Conservation (phyloP, 140 eudicot species). For the Flaveria floridana region DNA sequence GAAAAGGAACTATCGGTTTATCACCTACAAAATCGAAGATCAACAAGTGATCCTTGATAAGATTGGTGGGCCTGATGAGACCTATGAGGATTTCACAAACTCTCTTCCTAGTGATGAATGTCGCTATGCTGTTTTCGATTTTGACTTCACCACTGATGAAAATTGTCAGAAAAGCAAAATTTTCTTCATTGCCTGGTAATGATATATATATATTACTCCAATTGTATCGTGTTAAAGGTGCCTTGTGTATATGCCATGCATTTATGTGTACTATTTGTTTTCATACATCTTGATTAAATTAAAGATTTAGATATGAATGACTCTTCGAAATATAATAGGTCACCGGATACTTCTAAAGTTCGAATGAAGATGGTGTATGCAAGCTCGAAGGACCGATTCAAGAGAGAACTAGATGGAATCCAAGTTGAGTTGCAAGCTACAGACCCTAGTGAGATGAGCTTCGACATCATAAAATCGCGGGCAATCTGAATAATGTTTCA, state of each 20-base stretch:
- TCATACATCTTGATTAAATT: background rate
- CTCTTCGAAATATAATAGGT: slow-evolving; percentile 41
- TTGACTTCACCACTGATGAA: slow-evolving; percentile 84
- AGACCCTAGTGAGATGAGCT: slow-evolving; percentile 95
- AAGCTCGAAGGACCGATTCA: slow-evolving; percentile 96
- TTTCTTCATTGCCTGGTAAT: slow-evolving; percentile 90
- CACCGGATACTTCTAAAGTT: slow-evolving; percentile 81
- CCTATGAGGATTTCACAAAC: slow-evolving; percentile 72
- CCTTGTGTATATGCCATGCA: background rate
- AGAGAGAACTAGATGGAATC: slow-evolving; percentile 91
- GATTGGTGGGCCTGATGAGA: slow-evolving; percentile 62
- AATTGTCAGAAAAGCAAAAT: slow-evolving; percentile 97
- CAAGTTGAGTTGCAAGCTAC: slow-evolving; percentile 93
- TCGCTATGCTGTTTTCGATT: slow-evolving; percentile 83
- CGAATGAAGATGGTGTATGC: slow-evolving; percentile 98
- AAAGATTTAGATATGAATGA: slow-evolving; percentile 18
- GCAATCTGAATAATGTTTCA: slow-evolving; percentile 44
- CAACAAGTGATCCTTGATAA: slow-evolving; percentile 81
- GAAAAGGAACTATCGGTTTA: slow-evolving; percentile 11
- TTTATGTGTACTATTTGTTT: too few species aligned
- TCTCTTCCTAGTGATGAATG: slow-evolving; percentile 87
- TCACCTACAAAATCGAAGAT: slow-evolving; percentile 52
- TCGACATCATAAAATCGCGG: slow-evolving; percentile 72
- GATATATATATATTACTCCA: slow-evolving; percentile 23
- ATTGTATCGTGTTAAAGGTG: background rate